phyloP scores from a whole-genome alignment of 1,284 basidiomycete genomes.

The Ustilago crameri region DNA sequence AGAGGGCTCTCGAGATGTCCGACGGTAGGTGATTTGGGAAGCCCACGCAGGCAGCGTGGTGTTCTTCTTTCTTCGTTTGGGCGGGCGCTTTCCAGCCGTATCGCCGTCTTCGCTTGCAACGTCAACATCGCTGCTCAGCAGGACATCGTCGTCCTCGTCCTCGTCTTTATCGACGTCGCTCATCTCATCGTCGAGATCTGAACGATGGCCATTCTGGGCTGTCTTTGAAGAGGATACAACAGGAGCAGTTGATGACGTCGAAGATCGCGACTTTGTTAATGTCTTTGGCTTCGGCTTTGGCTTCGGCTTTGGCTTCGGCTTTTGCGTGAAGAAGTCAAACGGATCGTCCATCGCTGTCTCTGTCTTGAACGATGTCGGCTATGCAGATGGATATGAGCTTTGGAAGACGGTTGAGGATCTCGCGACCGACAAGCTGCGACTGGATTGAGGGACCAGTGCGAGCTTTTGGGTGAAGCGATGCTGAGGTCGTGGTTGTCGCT shows the following conservation, averaged over 20 bases:
- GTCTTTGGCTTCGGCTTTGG: constrained; percentile 13
- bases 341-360: constrained; percentile 40
- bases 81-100: constrained; percentile 10
- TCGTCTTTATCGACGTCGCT: constrained; percentile 16
- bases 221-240: neutral
- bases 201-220: neutral
- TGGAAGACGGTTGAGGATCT: too few relatives aligned
- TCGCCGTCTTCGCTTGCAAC: constrained; percentile 22
- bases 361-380: neutral
- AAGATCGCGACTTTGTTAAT: neutral
- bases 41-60: constrained; percentile 23
- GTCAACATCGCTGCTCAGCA: constrained; percentile 22
- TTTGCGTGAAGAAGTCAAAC: constrained; percentile 36
- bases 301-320: constrained; percentile 13
- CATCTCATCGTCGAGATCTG: neutral
- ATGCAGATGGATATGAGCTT: neutral
- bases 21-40: constrained; percentile 11
- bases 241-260: neutral
- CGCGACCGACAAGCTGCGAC: constrained; percentile 2
- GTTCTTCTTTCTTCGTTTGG: constrained; percentile 35
- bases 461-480: too few relatives aligned
- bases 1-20: constrained; percentile 16
- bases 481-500: too few relatives aligned
- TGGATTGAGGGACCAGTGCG: too few relatives aligned
- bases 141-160: constrained; percentile 5